Base-by-base conservation (phyloP, 2,329 filamentous ascomycete genomes). In the Gaeumannomyces tritici region DNA sequence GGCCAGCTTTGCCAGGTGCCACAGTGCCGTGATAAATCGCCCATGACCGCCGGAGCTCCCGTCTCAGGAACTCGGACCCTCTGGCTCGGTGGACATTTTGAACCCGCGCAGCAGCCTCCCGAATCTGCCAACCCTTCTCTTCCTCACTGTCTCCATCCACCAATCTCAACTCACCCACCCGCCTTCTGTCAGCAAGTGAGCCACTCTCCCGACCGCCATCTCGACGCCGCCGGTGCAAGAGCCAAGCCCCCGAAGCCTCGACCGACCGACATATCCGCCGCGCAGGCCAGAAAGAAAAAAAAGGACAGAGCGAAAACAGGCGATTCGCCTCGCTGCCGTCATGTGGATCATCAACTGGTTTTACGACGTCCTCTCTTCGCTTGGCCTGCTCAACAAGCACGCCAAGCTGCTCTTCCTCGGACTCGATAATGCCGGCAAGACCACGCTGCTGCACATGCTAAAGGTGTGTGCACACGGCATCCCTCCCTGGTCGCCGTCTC, bases 341-440 rank as follows among this genome's bases (percentile, higher is more conserved):
- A 96, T 96, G 92, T 96, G 91, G 91, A 89, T 96, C 76, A 79
- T 96, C 75, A 92, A 93, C 85, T 96, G 92, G 91, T 96, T 96
- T 79, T 96, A 91, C 84, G 91, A 96, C 80, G 81, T 96, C 70
- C 86, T 96, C 72, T 90, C 92, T 71, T 90, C 87, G 67, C 84
- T 96, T 66, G 92, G 92, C 70, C 83, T 96, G 72, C 82, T 93
- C 69, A 96, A 96, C 86, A 96, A 96, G 84, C 91, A 96, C 77
- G 92, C 91, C 72, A 96, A 96, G 85, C 85, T 96, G 64, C 85
- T 96, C 64, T 96, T 96, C 80, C 86, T 96, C 67, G 92, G 92
- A 70, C 88, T 96, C 66, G 92, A 96, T 76, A 96, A 96, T 80
- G 92, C 92, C 61, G 92, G 92, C 78, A 96, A 96, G 83, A 96